Evolutionary conservation across 139 green algal species (phyloP).

Genomic region (Asterochloris sp.): DNA sequence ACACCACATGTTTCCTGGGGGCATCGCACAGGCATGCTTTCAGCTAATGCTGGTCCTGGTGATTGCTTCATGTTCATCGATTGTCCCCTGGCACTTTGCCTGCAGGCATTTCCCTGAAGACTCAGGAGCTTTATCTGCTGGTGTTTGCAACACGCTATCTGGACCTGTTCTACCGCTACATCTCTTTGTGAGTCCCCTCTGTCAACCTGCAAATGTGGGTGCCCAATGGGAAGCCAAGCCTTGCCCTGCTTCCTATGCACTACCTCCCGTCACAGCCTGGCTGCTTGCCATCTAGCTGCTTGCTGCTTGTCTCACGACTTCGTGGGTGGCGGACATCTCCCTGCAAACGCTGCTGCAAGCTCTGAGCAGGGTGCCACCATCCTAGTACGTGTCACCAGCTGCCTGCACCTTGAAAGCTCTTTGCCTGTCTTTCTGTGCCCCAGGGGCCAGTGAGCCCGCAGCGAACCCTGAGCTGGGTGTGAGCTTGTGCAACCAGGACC

Average conservation of each 20-base stretch:
- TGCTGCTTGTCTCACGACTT: background rate
- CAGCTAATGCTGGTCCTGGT: background rate
- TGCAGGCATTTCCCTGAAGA: constrained; percentile 95
- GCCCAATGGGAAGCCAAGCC: background rate
- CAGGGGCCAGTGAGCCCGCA: no score
- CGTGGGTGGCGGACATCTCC: background rate
- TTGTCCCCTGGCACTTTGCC: background rate
- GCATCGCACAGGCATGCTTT: background rate
- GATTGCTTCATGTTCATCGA: background rate
- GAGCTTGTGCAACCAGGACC: no score
- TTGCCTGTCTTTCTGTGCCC: no score
- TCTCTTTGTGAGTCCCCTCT: constrained; percentile 73
- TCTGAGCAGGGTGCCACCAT: no score
- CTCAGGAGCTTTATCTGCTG: constrained; percentile 94
- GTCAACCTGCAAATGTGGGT: no score
- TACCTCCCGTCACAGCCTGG: background rate
- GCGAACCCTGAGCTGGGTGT: no score
- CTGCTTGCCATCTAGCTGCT: background rate
- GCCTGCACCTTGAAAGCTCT: no score
- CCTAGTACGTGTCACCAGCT: no score
- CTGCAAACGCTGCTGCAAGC: background rate
- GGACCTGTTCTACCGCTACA: constrained; percentile 91
- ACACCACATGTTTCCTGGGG: no score
- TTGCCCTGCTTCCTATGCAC: background rate
- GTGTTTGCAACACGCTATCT: constrained; percentile 97